These are phyloP conservation scores for Serendipita sp. DNA, from an alignment of 1,284 basidiomycete species.

Conservation along the genomic window DNA sequence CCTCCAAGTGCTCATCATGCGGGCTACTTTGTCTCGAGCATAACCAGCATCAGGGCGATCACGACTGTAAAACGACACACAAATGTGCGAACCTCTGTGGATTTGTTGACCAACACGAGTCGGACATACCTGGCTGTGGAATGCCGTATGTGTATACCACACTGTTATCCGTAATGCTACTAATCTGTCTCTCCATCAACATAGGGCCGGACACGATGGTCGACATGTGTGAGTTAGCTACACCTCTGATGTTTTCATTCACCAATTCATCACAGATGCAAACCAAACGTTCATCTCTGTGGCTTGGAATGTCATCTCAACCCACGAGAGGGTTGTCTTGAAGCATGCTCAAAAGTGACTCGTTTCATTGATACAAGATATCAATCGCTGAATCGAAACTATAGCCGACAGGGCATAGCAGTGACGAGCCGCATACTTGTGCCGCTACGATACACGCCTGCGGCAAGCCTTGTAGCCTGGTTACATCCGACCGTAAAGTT, in stretches of 20 bases:
- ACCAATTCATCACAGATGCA: constrained; percentile 26
- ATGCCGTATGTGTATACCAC: constrained; percentile 26
- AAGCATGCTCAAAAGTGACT: constrained; percentile 34
- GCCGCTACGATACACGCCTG: constrained; percentile 40
- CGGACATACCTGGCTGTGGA: constrained; percentile 24
- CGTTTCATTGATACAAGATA: neutral
- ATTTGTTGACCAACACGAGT: constrained; percentile 25
- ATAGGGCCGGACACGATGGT: constrained; percentile 42
- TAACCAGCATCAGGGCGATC: constrained; percentile 31
- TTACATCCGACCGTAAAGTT: constrained; percentile 18
- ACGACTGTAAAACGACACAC: constrained; percentile 37
- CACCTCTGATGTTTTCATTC: neutral
- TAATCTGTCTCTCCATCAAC: constrained; percentile 3
- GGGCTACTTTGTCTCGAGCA: constrained; percentile 32
- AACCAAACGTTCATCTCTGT: constrained; percentile 35
- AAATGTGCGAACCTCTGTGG: constrained; percentile 30
- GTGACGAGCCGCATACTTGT: constrained; percentile 36
- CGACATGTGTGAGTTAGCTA: constrained; percentile 31
- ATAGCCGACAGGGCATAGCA: constrained; percentile 29
- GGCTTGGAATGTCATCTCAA: constrained; percentile 31
- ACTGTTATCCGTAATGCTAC: neutral
- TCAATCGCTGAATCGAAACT: neutral
- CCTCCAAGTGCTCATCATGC: constrained; percentile 31
- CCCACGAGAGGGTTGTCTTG: constrained; percentile 33
- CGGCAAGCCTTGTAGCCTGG: constrained; percentile 28